These are phyloP conservation scores for Dactylonectria macrodidyma DNA, from an alignment of 2,329 filamentous ascomycete species.

Conservation along the genomic window DNA sequence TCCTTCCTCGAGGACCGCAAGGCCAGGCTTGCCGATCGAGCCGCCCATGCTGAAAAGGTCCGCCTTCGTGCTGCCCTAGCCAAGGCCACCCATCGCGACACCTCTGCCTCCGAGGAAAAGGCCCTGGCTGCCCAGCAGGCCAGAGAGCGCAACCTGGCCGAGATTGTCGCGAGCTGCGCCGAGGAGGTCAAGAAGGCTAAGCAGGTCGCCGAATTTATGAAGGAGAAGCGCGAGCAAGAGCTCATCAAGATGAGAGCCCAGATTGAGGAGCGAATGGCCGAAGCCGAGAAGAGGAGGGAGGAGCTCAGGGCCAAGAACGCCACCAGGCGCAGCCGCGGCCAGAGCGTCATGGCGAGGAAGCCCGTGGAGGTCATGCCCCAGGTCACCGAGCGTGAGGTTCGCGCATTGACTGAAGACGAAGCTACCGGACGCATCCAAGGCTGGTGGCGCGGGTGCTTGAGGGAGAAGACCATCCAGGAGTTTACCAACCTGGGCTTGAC, in stretches of 20 bases:
- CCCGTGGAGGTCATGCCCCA: constrained; percentile 64
- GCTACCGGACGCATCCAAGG: constrained; percentile 78
- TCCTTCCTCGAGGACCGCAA: constrained; percentile 87
- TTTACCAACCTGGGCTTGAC: constrained; percentile 78
- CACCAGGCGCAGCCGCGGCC: constrained; percentile 66
- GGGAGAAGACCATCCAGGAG: constrained; percentile 73
- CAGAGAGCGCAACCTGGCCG: constrained; percentile 84
- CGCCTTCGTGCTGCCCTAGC: constrained; percentile 81
- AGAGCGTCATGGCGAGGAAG: constrained; percentile 67
- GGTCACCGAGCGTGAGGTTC: constrained; percentile 62
- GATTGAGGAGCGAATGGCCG: constrained; percentile 85
- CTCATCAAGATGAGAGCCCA: constrained; percentile 78
- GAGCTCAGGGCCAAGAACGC: constrained; percentile 71
- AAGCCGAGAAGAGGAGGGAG: constrained; percentile 80
- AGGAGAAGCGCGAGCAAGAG: constrained; percentile 84
- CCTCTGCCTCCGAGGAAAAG: constrained; percentile 79
- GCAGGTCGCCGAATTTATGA: constrained; percentile 85
- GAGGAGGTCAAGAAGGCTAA: constrained; percentile 88
- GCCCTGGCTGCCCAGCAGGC: constrained; percentile 84
- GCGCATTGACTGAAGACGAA: constrained; percentile 68
- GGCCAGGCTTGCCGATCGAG: constrained; percentile 83
- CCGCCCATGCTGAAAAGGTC: constrained; percentile 87
- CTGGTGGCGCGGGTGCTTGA: constrained; percentile 75
- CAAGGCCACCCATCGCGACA: constrained; percentile 77
- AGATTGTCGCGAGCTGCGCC: constrained; percentile 85